Evolutionary conservation across 164 flowering plant genomes (phyloP).

Genomic region (Amborella trichopoda): DNA sequence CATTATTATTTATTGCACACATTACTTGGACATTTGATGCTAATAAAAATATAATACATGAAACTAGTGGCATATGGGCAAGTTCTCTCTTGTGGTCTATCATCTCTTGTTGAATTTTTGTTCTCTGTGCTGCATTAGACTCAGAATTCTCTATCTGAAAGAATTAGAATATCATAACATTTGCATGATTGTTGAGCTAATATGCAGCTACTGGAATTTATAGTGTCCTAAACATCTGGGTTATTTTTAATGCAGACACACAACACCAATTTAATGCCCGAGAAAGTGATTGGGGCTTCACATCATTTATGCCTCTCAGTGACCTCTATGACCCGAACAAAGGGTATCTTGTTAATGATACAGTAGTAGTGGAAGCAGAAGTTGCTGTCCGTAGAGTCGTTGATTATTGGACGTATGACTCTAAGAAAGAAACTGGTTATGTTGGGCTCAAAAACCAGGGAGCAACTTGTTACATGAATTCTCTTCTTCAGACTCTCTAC

Average conservation of each 20-base stretch:
- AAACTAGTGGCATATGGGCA: neutral
- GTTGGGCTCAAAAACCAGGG: conserved; percentile 97
- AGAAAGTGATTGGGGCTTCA: conserved; percentile 92
- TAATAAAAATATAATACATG: no score
- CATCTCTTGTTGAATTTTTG: no score
- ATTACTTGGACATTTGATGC: no score
- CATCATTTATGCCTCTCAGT: conserved; percentile 84
- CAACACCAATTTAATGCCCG: conserved; percentile 83
- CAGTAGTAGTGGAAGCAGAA: conserved; percentile 62
- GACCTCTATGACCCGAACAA: conserved; percentile 67
- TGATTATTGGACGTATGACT: conserved; percentile 83
- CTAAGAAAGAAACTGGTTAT: conserved; percentile 92
- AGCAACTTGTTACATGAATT: conserved; percentile 98
- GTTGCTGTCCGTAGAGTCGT: conserved; percentile 61
- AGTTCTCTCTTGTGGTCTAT: neutral
- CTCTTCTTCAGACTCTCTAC: conserved; percentile 77
- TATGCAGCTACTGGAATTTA: neutral
- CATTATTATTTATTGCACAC: no score
- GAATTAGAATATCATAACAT: neutral
- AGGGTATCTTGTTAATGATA: conserved; percentile 75
- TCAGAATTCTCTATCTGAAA: neutral
- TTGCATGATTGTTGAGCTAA: neutral
- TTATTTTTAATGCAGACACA: conserved; percentile 44
- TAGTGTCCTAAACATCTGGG: neutral
- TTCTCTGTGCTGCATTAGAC: neutral